These are phyloP conservation scores for Hylodesmum podocarpum DNA, from an alignment of 306 rosid genomes.

Conservation along the genomic window DNA sequence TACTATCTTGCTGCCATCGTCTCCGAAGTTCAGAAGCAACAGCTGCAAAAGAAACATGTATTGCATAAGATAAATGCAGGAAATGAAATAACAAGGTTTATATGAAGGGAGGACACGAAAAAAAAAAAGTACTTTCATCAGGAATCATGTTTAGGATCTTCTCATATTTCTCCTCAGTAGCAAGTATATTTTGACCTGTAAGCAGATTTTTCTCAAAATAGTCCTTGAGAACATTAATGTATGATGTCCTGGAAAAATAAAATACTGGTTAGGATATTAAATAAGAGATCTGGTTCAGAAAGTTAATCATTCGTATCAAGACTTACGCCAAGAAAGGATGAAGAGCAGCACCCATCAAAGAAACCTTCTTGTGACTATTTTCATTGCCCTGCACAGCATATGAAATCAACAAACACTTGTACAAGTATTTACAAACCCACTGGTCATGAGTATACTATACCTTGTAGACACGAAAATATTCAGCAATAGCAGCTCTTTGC, in stretches of 20 bases:
- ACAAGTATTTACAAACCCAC: constrained; percentile 10
- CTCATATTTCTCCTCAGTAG: constrained; percentile 81
- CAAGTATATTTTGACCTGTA: constrained; percentile 62
- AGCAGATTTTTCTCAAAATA: constrained; percentile 72
- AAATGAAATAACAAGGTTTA: constrained; percentile 5
- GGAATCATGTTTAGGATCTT: constrained; percentile 82
- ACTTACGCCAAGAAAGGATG: constrained; percentile 90
- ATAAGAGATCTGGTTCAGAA: constrained; percentile 25
- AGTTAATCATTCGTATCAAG: constrained; percentile 2
- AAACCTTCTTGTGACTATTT: constrained; percentile 80
- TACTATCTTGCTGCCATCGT: constrained; percentile 85
- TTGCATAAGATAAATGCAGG: constrained; percentile 19
- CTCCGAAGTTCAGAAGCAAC: constrained; percentile 81
- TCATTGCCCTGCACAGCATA: constrained; percentile 75
- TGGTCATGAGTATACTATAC: constrained; percentile 33
- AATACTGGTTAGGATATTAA: constrained; percentile 32
- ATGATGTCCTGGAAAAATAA: constrained; percentile 65
- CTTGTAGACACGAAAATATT: constrained; percentile 84
- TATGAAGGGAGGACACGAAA: background rate
- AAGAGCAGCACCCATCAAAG: constrained; percentile 57
- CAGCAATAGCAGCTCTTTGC: constrained; percentile 82
- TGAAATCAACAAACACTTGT: constrained; percentile 5
- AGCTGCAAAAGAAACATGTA: constrained; percentile 57
- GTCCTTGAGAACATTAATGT: constrained; percentile 66
- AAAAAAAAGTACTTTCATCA: constrained; percentile 58